These are phyloP conservation scores for Aspergillus ustus DNA, from an alignment of 2,329 filamentous ascomycete species.

Conservation along the genomic window DNA sequence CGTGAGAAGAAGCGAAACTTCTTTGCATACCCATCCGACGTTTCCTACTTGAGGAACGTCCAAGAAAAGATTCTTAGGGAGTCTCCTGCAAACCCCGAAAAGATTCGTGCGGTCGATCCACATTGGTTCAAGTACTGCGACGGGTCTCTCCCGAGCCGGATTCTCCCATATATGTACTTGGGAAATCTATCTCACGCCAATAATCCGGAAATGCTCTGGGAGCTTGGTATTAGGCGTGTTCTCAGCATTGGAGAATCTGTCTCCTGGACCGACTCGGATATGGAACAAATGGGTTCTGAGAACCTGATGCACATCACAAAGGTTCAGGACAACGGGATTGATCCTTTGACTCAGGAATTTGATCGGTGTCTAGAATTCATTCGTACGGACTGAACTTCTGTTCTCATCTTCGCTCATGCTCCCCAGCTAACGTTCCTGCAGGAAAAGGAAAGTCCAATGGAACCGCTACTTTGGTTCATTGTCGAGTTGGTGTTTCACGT, in stretches of 20 bases:
- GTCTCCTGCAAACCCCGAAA: slow-evolving; percentile 37
- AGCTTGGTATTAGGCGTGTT: slow-evolving; percentile 83
- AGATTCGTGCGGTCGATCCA: slow-evolving; percentile 57
- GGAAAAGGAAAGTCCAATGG: slow-evolving; percentile 77
- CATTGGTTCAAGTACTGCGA: slow-evolving; percentile 83
- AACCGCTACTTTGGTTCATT: slow-evolving; percentile 90
- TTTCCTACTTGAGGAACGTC: slow-evolving; percentile 77
- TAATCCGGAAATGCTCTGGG: slow-evolving; percentile 79
- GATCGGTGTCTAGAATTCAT: slow-evolving; percentile 87
- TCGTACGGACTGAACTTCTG: slow-evolving; percentile 62
- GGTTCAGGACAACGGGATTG: slow-evolving; percentile 96
- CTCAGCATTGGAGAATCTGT: slow-evolving; percentile 90
- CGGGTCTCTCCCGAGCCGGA: slow-evolving; percentile 85
- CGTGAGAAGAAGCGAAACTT: slow-evolving; percentile 83
- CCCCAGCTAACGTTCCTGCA: slow-evolving; percentile 43
- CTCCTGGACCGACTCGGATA: slow-evolving; percentile 74
- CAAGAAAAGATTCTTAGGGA: slow-evolving; percentile 72
- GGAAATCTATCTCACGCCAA: slow-evolving; percentile 94
- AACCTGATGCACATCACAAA: slow-evolving; percentile 81
- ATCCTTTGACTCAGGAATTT: slow-evolving; percentile 86
- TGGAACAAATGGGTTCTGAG: slow-evolving; percentile 73
- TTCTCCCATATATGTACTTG: slow-evolving; percentile 93
- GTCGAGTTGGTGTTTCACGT: slow-evolving; percentile 91
- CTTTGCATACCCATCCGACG: slow-evolving; percentile 92
- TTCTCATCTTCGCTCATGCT: neutral